Percentiles rank a stretch among this genome's conserved stretches.
Evolutionary conservation across 2,329 filamentous ascomycete species (phyloP).

Genomic region (Karstenula rhodostoma): DNA sequence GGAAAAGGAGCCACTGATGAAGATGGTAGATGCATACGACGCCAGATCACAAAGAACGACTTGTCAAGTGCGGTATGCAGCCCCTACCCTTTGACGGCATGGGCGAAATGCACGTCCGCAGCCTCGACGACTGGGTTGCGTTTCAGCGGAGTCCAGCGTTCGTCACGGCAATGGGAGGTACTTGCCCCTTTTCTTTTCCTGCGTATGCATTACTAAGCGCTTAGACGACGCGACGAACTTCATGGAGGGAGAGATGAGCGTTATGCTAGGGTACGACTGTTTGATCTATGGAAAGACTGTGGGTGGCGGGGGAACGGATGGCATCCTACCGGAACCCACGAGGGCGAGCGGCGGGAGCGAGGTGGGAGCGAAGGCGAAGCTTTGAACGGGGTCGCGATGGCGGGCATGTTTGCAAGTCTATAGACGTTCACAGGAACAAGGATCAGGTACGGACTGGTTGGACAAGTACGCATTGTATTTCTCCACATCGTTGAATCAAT

Average conservation of each 20-base stretch:
- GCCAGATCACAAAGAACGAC: conserved; percentile 17
- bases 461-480: background rate
- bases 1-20: background rate
- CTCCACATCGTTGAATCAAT: background rate
- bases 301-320: conserved; percentile 20
- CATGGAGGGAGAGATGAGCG: conserved; percentile 19
- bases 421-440: background rate
- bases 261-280: conserved; percentile 21
- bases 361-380: conserved; percentile 13
- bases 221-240: conserved; percentile 25
- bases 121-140: conserved; percentile 23
- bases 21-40: conserved; percentile 15
- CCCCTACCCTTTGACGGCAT: conserved; percentile 22
- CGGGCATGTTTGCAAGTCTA: background rate
- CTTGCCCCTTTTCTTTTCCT: no score
- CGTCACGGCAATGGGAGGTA: conserved; percentile 12
- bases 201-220: background rate
- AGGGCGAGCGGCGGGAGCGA: conserved; percentile 22
- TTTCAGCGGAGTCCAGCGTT: conserved; percentile 22
- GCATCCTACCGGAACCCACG: conserved; percentile 16
- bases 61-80: conserved; percentile 21
- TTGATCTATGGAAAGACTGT: conserved; percentile 22
- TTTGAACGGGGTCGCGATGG: background rate
- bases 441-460: background rate
- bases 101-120: conserved; percentile 29